Conservation (phyloP, 352 stramenopile genomes). For the Phytophthora agathidicida region DNA sequence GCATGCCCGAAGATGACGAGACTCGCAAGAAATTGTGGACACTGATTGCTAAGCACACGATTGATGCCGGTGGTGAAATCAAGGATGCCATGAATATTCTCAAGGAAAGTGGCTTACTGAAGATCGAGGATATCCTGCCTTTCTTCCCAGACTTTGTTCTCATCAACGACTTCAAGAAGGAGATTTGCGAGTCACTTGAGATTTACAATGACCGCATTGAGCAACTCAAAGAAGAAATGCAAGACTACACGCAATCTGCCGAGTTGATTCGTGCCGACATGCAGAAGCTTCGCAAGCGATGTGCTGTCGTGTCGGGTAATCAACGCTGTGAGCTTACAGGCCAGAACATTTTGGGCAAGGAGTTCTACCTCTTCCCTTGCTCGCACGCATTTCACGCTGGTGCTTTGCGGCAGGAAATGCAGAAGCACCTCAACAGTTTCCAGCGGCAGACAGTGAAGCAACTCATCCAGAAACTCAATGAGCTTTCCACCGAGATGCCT, state of each 20-base stretch:
- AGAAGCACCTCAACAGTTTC: slow-evolving; percentile 89
- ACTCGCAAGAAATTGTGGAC: slow-evolving; percentile 94
- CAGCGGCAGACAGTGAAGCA: slow-evolving; percentile 91
- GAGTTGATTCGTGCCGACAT: slow-evolving; percentile 92
- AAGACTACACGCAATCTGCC: slow-evolving; percentile 91
- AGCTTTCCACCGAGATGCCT: slow-evolving; percentile 82
- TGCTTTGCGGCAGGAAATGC: slow-evolving; percentile 90
- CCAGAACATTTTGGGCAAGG: slow-evolving; percentile 87
- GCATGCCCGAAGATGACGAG: slow-evolving; percentile 89
- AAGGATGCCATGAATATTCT: slow-evolving; percentile 88
- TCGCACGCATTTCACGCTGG: slow-evolving; percentile 93
- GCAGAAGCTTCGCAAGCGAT: slow-evolving; percentile 87
- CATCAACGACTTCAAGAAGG: slow-evolving; percentile 96
- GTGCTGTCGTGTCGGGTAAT: slow-evolving; percentile 86
- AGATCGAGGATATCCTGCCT: slow-evolving; percentile 95
- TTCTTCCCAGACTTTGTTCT: slow-evolving; percentile 96
- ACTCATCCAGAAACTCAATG: slow-evolving; percentile 88
- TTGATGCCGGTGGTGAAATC: slow-evolving; percentile 87
- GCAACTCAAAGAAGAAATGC: slow-evolving; percentile 93
- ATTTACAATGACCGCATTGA: slow-evolving; percentile 93
- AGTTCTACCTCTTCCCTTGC: slow-evolving; percentile 96
- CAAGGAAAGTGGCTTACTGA: slow-evolving; percentile 87
- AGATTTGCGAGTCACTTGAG: slow-evolving; percentile 93
- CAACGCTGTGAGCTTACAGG: slow-evolving; percentile 91
- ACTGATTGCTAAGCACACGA: slow-evolving; percentile 92